Percentiles rank a stretch among this genome's conserved stretches.
Conservation (phyloP, 257 asterid species). For the Solanum pinnatisectum region DNA sequence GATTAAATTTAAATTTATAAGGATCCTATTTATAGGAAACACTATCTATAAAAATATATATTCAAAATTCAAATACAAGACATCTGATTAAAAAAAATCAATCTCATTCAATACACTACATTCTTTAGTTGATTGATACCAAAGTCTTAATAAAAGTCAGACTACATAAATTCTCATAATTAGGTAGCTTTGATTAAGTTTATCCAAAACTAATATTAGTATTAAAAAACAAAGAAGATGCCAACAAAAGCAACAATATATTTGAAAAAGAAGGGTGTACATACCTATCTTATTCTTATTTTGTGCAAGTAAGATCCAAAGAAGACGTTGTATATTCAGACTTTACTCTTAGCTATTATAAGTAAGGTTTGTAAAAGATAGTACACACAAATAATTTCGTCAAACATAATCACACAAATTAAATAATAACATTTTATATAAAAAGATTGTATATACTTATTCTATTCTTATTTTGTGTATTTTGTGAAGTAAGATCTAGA, state of each 20-base stretch:
- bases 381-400: no score
- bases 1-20: neutral
- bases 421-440: no score
- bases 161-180: neutral
- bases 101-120: no score
- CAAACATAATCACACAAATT: no score
- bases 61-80: neutral
- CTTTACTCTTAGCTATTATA: no score
- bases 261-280: neutral
- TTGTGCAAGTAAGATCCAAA: no score
- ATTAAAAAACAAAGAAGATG: no score
- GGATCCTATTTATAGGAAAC: accelerated
- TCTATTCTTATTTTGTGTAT: no score
- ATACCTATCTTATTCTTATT: no score
- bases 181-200: neutral
- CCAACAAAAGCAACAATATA: neutral
- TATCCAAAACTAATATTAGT: neutral
- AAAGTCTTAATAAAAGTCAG: neutral
- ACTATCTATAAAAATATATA: neutral
- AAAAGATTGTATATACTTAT: no score
- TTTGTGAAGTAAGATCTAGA: neutral
- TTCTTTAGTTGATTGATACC: neutral
- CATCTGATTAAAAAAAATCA: no score
- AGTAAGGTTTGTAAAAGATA: no score
- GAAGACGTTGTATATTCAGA: accelerated